These are phyloP conservation scores for Corniculantispora saksenae DNA, from an alignment of 2,329 filamentous ascomycete species.

Conservation along the genomic window DNA sequence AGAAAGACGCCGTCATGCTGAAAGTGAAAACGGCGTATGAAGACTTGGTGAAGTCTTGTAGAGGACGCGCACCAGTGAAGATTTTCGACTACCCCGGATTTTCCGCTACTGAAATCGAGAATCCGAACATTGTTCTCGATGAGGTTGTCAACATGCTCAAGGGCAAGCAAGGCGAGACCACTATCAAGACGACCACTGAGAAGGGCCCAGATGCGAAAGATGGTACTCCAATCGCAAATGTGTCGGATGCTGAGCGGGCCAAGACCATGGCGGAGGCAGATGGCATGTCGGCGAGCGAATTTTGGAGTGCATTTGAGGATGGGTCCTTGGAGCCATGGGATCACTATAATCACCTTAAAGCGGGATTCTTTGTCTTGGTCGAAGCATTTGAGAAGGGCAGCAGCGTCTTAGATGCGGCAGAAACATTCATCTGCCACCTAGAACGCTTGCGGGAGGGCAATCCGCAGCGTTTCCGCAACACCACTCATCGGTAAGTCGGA, in stretches of 20 bases:
- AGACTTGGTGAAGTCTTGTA: slow-evolving; percentile 21
- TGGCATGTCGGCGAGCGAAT: slow-evolving; percentile 21
- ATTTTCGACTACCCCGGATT: slow-evolving; percentile 29
- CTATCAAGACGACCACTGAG: background rate
- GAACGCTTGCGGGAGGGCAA: slow-evolving; percentile 27
- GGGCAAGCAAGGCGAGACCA: slow-evolving; percentile 6
- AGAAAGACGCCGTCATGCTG: slow-evolving; percentile 24
- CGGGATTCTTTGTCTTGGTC: slow-evolving; percentile 34
- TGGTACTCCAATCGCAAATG: background rate
- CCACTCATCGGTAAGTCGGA: slow-evolving; percentile 31
- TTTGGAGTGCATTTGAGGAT: slow-evolving; percentile 30
- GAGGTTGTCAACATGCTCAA: slow-evolving; percentile 25
- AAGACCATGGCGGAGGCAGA: slow-evolving; percentile 19
- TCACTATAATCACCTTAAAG: slow-evolving; percentile 36
- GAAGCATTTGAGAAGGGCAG: slow-evolving; percentile 28
- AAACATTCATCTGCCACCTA: slow-evolving; percentile 33
- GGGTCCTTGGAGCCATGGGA: slow-evolving; percentile 34
- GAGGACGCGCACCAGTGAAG: slow-evolving; percentile 19
- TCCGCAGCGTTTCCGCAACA: slow-evolving; percentile 35
- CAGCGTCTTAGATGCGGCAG: slow-evolving; percentile 30
- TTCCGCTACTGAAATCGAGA: slow-evolving; percentile 19
- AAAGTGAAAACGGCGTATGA: slow-evolving; percentile 20
- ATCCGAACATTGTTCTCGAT: background rate
- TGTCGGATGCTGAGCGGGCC: background rate
- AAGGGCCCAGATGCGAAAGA: background rate